These are phyloP conservation scores for Hysterium pulicare DNA, from an alignment of 2,329 filamentous ascomycete genomes.

Conservation along the genomic window DNA sequence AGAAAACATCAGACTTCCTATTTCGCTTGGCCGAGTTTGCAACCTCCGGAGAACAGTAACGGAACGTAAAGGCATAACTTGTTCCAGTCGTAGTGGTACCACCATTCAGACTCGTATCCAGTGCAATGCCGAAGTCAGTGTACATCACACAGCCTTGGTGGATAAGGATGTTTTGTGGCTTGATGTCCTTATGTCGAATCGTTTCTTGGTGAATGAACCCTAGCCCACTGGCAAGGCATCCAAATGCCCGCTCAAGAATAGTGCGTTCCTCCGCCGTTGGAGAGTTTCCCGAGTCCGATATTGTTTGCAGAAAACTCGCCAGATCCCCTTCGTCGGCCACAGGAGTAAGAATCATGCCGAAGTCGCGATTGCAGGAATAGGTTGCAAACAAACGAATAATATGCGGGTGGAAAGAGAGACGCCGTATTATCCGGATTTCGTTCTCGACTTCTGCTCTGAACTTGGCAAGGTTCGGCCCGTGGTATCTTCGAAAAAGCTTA, in stretches of 20 bases:
- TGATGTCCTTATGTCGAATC: constrained; percentile 14
- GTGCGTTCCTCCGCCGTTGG: background rate
- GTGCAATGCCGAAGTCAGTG: constrained; percentile 13
- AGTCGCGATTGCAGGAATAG: background rate
- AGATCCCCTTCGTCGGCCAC: constrained; percentile 11
- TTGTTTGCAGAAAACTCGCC: constrained; percentile 11
- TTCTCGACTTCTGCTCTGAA: constrained; percentile 9
- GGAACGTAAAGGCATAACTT: constrained; percentile 5
- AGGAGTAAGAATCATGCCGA: constrained; percentile 7
- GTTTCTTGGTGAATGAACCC: constrained; percentile 6
- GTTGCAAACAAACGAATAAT: background rate
- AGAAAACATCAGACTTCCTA: constrained; percentile 5
- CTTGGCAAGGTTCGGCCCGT: background rate
- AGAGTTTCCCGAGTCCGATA: background rate
- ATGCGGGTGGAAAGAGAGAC: background rate
- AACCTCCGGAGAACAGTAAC: constrained; percentile 14
- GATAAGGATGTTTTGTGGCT: constrained; percentile 12
- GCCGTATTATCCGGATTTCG: background rate
- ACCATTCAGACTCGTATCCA: constrained; percentile 1
- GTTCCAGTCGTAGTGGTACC: constrained; percentile 9
- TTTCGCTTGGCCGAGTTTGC: constrained; percentile 6
- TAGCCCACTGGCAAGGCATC: constrained; percentile 10
- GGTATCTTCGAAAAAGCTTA: background rate
- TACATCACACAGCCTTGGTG: constrained; percentile 8
- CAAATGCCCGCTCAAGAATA: constrained; percentile 3